Evolutionary conservation across 140 eudicot species (phyloP).

Genomic region (Flaveria floridana): DNA sequence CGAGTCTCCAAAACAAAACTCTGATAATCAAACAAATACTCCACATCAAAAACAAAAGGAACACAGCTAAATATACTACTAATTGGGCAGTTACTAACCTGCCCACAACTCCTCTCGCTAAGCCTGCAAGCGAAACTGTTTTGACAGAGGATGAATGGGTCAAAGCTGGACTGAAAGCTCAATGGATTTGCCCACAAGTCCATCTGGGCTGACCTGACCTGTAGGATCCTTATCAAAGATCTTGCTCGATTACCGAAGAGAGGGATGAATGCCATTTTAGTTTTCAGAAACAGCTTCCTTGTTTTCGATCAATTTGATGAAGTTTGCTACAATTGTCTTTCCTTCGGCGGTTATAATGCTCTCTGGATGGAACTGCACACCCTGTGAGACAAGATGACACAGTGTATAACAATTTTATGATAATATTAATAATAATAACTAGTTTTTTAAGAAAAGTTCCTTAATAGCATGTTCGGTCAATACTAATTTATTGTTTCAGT

Average conservation of each 20-base stretch:
- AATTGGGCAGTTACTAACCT: too few species aligned
- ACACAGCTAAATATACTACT: too few species aligned
- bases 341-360: slow-evolving; percentile 25
- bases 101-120: too few species aligned
- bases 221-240: too few species aligned
- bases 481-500: background rate
- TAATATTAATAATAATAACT: background rate
- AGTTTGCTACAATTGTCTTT: slow-evolving; percentile 20
- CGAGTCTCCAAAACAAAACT: too few species aligned
- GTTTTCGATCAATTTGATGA: slow-evolving; percentile 27
- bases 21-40: too few species aligned
- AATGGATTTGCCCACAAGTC: too few species aligned
- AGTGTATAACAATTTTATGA: slow-evolving; percentile 1
- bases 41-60: too few species aligned
- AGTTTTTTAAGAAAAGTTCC: background rate
- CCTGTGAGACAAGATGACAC: slow-evolving; percentile 45
- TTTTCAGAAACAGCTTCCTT: slow-evolving; percentile 20
- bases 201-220: too few species aligned
- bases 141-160: too few species aligned
- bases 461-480: background rate
- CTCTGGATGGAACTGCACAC: slow-evolving; percentile 53
- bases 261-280: slow-evolving; percentile 1
- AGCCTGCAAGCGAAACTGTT: too few species aligned
- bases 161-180: too few species aligned
- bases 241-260: background rate